phyloP scores from a whole-genome alignment of 495 filamentous ascomycete genomes.

The Barbatosphaeria neglecta region DNA sequence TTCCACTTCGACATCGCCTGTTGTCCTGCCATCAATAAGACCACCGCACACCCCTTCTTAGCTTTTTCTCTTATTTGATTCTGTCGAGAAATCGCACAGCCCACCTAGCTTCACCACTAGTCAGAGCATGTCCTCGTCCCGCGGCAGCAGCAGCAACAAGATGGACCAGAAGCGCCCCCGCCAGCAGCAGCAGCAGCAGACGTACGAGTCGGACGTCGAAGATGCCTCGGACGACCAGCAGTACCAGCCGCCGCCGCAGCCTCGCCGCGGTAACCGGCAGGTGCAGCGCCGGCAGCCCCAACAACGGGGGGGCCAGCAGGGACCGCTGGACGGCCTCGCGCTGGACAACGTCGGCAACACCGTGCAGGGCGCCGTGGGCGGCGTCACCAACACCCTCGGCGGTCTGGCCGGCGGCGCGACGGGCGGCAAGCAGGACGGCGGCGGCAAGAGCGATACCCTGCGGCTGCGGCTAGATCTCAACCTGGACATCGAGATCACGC shows the following conservation, averaged over 20 bases:
- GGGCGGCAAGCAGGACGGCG: conserved; percentile 36
- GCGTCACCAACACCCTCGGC: conserved; percentile 44
- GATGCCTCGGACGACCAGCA: conserved; percentile 18
- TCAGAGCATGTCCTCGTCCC: conserved; percentile 17
- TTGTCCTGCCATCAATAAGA: too few species aligned
- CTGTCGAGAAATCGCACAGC: background rate
- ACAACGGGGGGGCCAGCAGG: conserved; percentile 25
- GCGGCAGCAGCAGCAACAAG: conserved; percentile 13
- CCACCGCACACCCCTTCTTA: background rate
- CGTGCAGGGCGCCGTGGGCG: conserved; percentile 47
- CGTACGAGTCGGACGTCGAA: conserved; percentile 30
- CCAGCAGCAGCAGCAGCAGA: conserved; percentile 19
- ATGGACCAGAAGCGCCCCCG: conserved; percentile 19
- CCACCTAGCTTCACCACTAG: background rate
- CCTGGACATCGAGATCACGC: conserved; percentile 77
- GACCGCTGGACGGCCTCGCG: conserved; percentile 46
- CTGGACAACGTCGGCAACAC: conserved; percentile 53
- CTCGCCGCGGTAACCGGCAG: conserved; percentile 13
- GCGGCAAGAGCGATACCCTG: conserved; percentile 51
- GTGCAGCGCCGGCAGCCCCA: conserved; percentile 8
- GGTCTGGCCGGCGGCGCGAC: conserved; percentile 41
- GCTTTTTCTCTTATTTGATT: background rate
- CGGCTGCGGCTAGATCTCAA: conserved; percentile 71
- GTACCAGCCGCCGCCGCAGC: conserved; percentile 17
- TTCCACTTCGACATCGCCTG: too few species aligned